These are phyloP conservation scores for Sporothrix humicola DNA, from an alignment of 2,329 filamentous ascomycete genomes.

Conservation along the genomic window DNA sequence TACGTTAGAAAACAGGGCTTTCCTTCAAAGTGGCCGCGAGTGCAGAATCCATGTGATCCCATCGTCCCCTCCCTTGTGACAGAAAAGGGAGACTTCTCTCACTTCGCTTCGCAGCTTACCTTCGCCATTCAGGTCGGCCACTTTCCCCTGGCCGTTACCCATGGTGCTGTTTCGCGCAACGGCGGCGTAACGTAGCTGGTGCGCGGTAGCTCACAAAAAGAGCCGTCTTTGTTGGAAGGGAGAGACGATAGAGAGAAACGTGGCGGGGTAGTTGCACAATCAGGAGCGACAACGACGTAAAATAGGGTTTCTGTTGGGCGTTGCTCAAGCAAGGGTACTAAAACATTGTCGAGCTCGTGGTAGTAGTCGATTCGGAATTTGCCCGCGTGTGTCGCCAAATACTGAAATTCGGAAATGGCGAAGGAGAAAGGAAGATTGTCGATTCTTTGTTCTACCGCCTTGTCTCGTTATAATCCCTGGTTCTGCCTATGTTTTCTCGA, in stretches of 20 bases:
- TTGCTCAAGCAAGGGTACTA: conserved; percentile 2
- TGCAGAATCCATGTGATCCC: not conserved
- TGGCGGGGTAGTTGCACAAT: conserved; percentile 7
- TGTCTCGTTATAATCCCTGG: not conserved
- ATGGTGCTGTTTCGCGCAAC: conserved; percentile 54
- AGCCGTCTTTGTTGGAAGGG: not conserved
- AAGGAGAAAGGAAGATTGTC: not conserved
- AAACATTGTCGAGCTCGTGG: conserved; percentile 22
- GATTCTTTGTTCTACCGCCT: not conserved
- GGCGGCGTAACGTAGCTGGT: not conserved
- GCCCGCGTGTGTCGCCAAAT: not conserved
- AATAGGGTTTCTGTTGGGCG: not conserved
- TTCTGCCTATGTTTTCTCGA: not conserved
- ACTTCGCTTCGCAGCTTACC: conserved; percentile 60
- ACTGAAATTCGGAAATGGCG: not conserved
- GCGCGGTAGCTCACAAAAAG: not conserved
- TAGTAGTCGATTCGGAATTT: not conserved
- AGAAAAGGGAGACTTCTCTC: not conserved
- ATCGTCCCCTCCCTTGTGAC: not conserved
- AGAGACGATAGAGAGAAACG: not conserved
- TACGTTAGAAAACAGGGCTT: not conserved
- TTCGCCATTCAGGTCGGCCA: conserved; percentile 90
- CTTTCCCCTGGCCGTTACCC: conserved; percentile 96
- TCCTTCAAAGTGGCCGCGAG: not conserved
- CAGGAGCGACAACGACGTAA: not conserved